phyloP scores from a whole-genome alignment of 2,329 filamentous ascomycete species.

The Fusarium musae region DNA sequence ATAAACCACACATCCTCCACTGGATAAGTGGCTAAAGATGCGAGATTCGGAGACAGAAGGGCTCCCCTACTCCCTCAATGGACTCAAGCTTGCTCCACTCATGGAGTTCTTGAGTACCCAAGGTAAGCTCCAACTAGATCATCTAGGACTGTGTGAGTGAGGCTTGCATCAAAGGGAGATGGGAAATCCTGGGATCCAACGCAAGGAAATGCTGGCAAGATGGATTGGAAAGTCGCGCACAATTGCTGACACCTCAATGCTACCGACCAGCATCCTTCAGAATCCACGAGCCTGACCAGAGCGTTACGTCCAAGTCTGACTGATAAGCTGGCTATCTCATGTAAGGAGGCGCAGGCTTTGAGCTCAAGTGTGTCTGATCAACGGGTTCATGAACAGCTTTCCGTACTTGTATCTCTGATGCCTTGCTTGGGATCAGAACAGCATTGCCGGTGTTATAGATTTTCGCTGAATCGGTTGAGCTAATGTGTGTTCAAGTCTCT shows the following conservation, averaged over 20 bases:
- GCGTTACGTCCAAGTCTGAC: background rate
- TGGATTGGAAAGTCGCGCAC: no score
- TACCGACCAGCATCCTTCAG: background rate
- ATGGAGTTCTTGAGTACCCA: background rate
- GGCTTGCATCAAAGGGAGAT: accelerated
- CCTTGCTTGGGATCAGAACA: no score
- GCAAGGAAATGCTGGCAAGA: background rate
- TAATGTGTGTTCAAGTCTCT: no score
- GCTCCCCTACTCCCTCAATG: no score
- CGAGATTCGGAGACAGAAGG: background rate
- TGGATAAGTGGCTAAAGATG: background rate
- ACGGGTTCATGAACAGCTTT: background rate
- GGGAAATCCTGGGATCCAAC: accelerated
- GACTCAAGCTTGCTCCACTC: accelerated
- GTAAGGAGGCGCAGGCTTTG: background rate
- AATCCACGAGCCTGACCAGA: background rate
- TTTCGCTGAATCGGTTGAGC: background rate
- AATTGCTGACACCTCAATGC: background rate
- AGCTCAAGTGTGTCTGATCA: accelerated
- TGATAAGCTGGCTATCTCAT: background rate
- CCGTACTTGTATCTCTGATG: background rate
- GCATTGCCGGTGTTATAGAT: no score
- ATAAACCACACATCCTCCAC: accelerated
- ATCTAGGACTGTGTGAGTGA: background rate
- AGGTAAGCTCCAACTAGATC: background rate